Evolutionary conservation across 2,329 filamentous ascomycete species (phyloP).

Genomic region (Aspergillus udagawae): DNA sequence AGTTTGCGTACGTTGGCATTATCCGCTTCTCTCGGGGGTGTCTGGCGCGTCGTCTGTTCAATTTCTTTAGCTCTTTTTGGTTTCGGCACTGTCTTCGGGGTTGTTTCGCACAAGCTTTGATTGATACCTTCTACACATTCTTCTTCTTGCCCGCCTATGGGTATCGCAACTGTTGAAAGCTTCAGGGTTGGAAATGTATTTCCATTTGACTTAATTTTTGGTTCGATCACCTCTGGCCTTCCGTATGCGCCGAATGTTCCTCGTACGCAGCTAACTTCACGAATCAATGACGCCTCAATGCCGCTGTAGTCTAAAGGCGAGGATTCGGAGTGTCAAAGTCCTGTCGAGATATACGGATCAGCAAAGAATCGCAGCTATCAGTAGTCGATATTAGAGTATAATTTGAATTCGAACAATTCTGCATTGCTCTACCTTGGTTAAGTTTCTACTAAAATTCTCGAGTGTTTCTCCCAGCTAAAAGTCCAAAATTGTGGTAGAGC

Average conservation of each 20-base stretch:
- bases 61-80: conserved; percentile 17
- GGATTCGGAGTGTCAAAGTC: background rate
- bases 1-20: conserved; percentile 34
- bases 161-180: conserved; percentile 26
- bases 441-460: background rate
- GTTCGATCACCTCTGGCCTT: conserved; percentile 20
- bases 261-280: conserved; percentile 5
- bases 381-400: too few relatives aligned
- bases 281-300: background rate
- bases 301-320: background rate
- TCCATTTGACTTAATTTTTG: conserved; percentile 18
- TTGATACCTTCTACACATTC: conserved; percentile 29
- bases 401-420: background rate
- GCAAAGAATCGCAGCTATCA: too few relatives aligned
- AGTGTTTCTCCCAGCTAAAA: background rate
- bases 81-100: conserved; percentile 21
- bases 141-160: conserved; percentile 18
- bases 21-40: conserved; percentile 29
- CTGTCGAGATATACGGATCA: background rate
- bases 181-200: conserved; percentile 20
- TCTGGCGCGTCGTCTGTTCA: conserved; percentile 27
- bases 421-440: background rate
- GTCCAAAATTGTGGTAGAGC: background rate
- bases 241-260: background rate
- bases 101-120: conserved; percentile 25